Evolutionary conservation across 148 eudicot genomes (phyloP), one percentile per base, ranked within the genome.

Genomic region (Rheum nobile): DNA sequence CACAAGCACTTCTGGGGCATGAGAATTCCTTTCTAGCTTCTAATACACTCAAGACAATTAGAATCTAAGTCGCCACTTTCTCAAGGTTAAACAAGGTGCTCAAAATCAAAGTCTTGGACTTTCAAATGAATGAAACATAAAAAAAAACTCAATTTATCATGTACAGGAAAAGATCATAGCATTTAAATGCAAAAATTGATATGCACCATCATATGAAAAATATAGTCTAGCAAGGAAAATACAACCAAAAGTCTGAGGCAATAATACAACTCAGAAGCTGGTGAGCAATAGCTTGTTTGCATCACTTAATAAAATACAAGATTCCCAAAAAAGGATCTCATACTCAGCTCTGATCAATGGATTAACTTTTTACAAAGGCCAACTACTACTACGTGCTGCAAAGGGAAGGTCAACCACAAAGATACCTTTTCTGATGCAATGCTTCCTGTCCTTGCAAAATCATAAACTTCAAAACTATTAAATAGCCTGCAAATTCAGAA

Each of bases 401-500:
- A 35, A 59, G 54, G n/a, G 32, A 37, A 61, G 71, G n/a, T 44
- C 21, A 75, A 37, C 21, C 54, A 57, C 54, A 37, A 38, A 59
- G 76, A 69, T 65, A 94, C 98, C 91, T 75, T 80, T 79, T 91
- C 93, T 47, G 89, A 71, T n/a, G 87, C 89, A 34, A 67, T 44
- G 70, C 77, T 88, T 52, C 98, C 98, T 41, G 97, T 94, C 79
- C 98, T 88, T 21, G 98, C 96, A 85, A 88, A 94, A 79, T 91
- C 98, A 80, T 82, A 83, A 61, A 85, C 93, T 73, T 91, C 96
- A 67, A 85, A 89, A 67, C 87, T 87, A 9, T 76, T 80, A 82
- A 95, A 91, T 67, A 87, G 37, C 77, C 98, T 95, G 87, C 80
- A 75, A 75, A 1, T 32, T 63, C 69, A 13, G 69, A 29, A 63